Conservation (phyloP, 768 basidiomycete genomes). For the Suillus ampliporus region DNA sequence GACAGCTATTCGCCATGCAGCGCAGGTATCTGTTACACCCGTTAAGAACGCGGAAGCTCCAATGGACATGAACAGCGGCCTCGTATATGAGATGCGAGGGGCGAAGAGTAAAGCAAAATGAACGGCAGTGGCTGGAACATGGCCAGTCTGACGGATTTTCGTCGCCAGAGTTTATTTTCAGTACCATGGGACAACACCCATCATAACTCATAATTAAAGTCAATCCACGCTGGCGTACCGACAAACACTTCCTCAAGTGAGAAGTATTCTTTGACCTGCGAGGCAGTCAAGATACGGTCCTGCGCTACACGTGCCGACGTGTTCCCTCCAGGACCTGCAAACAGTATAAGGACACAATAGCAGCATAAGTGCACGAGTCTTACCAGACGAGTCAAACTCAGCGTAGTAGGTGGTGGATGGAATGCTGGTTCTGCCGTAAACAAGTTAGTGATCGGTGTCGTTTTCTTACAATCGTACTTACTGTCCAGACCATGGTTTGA, state of each 20-base stretch:
- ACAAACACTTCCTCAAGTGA: constrained; percentile 57
- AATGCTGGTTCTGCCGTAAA: constrained; percentile 48
- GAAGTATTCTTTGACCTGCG: constrained; percentile 30
- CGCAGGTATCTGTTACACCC: constrained; percentile 47
- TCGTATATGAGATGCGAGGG: background rate
- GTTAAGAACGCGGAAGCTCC: constrained; percentile 46
- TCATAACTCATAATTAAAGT: constrained; percentile 51
- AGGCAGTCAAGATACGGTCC: constrained; percentile 50
- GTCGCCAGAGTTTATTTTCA: background rate
- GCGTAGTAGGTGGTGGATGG: constrained; percentile 63
- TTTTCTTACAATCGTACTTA: background rate
- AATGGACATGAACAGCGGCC: constrained; percentile 30
- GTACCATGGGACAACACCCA: background rate
- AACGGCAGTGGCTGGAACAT: background rate
- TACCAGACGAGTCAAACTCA: constrained; percentile 59
- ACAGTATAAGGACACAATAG: background rate
- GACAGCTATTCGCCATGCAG: constrained; percentile 53
- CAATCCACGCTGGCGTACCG: constrained; percentile 60
- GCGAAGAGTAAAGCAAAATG: background rate
- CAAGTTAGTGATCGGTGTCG: background rate
- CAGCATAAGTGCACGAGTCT: constrained; percentile 6
- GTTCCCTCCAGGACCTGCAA: constrained; percentile 57
- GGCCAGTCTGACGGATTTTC: background rate
- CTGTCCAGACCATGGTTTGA: constrained; percentile 50
- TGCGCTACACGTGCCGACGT: constrained; percentile 47